phyloP scores from a whole-genome alignment of 441 rosid genomes.

The Biscutella laevigata region DNA sequence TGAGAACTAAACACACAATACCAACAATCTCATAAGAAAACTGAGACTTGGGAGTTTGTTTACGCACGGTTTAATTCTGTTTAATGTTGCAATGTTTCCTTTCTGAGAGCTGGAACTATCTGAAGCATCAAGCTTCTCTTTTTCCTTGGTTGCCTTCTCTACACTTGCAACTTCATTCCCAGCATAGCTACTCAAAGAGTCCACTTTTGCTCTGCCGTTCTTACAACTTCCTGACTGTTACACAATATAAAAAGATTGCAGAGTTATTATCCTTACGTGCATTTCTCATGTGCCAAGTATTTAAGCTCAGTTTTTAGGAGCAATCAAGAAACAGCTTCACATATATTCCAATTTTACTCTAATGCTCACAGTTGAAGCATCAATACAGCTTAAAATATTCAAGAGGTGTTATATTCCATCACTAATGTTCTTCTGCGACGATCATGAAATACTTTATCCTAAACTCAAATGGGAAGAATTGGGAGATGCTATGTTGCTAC shows the following conservation, averaged over 20 bases:
- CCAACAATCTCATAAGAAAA: constrained; percentile 1
- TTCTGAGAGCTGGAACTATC: constrained; percentile 27
- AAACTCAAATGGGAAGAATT: neutral
- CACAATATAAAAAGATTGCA: constrained; percentile 5
- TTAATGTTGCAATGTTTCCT: constrained; percentile 40
- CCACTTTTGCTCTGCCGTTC: constrained; percentile 22
- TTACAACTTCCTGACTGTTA: constrained; percentile 36
- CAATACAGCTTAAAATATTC: neutral
- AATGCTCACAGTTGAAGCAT: neutral
- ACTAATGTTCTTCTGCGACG: neutral
- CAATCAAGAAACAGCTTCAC: neutral
- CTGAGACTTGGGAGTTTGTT: neutral
- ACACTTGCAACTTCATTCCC: constrained; percentile 15
- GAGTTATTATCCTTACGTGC: neutral
- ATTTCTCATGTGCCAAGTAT: neutral
- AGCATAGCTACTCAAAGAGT: neutral
- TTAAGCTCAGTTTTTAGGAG: neutral
- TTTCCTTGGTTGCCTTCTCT: constrained; percentile 9
- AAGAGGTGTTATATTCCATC: neutral
- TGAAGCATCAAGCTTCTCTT: constrained; percentile 24
- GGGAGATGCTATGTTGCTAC: neutral
- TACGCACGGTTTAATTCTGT: constrained; percentile 75
- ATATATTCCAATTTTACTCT: neutral
- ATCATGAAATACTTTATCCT: constrained; percentile 4
- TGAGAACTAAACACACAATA: constrained; percentile 7